Base-by-base conservation (phyloP, 1,284 basidiomycete genomes). In the Rhodotorula sp. region DNA sequence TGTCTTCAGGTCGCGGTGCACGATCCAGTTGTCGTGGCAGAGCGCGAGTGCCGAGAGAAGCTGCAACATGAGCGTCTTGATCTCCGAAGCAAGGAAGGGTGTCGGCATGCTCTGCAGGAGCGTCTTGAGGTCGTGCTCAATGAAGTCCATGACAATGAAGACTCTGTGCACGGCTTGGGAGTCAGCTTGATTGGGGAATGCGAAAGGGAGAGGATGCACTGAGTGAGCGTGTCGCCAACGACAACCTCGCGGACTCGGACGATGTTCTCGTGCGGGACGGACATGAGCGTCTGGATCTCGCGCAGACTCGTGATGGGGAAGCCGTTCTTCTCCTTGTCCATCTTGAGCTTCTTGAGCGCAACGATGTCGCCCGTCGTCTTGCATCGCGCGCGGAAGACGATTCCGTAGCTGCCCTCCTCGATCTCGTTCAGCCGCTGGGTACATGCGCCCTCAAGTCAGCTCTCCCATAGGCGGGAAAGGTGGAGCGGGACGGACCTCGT, bases 51-150 rank as follows among this genome's bases (percentile, higher is more conserved):
- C 97, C 37, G 92, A 94, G n/a, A 99, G 83, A 10, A 99, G 84
- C 82, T 99, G 97, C 34, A 90, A 82, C 88, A 98, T 88, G 64
- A 99, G 84, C 0, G 95, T 98, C 85, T 99, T 99, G 84, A 98
- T 91, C 83, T 99, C 97, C 50, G 94, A 97, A 81, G 95, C 93
- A 39, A 97, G 84, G 83, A 99, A 99, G 0, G 96, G 94, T 51
- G 90, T 88, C 1, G 93, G 91, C 94, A 97, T 97, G 73, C 61
- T 67, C 21, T 90, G 91, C 66, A 99, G 86, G 62, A 99, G 86
- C 2, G 94, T 92, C 83, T 99, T 99, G 80, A 99, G 89, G 81
- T 99, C 96, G 82, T 99, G 97, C 82, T 99, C 97, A 80, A 99
- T 95, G 80, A 99, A 99, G 66, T 79, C 76, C 73, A 77, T 75